Evolutionary conservation across 345 rosid species (phyloP), one percentile per base, ranked within the genome.

Genomic region (Citrus reticulata): DNA sequence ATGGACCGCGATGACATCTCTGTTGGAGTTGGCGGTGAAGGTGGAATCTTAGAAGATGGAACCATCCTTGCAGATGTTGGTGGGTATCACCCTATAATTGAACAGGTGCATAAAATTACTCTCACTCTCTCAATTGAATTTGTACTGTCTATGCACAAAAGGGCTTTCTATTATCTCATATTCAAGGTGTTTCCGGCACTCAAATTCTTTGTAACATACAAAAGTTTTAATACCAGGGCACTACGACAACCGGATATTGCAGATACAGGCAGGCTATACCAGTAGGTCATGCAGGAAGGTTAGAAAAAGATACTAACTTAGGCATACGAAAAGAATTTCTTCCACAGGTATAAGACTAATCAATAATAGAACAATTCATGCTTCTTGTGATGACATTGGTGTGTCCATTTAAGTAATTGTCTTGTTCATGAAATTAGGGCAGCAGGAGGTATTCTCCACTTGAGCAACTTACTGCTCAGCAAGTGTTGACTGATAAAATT

Each of bases 21-120:
- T 1, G 93, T 95, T 24, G 99, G 98, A 39, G 91, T 93, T 3
- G 99, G 99, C 57, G 99, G 98, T 2, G 98, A 95, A 49, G 99
- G 98, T 73, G 96, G 93, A 22, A 87, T 95, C n/a, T 83, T 81
- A 6, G 86, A 82, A 30, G 85, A 92, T 65, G 95, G 99, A 14
- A 87, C 93, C 77, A 83, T 93, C 39, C 89, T 85, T 27, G 84
- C 93, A 2, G 64, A 91, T 86, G 98, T 95, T 66, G 98, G 98
- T 79, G 98, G 98, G 58, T 93, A 90, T 85, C 91, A 91, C n/a
- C 98, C 98, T 17, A 79, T 95, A 5, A 90, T 93, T n/a, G 98
- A 95, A 51, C 98, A 95, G 92, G 98, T 95, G 68, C 27, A 29
- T n/a, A 16, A 20, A 49, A 72, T 29, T 73, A 19, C 25, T 10